Percentiles rank a stretch among this genome's conserved stretches.
Evolutionary conservation across 768 basidiomycete species (phyloP).

Genomic region (Podaxis sp.): DNA sequence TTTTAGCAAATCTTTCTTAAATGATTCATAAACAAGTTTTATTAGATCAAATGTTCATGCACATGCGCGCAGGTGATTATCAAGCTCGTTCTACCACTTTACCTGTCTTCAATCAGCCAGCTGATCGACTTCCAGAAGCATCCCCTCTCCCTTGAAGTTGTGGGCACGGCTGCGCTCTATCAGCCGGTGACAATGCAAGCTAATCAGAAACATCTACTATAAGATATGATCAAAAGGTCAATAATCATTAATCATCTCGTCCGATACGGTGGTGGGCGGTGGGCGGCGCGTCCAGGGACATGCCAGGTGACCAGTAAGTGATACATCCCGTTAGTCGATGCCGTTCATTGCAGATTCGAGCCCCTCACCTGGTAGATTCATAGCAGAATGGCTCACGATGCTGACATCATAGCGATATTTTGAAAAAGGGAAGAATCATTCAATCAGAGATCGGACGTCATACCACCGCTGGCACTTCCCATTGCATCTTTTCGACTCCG

Average conservation of each 20-base stretch:
- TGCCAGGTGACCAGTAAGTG: neutral
- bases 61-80: constrained; percentile 5
- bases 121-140: constrained; percentile 14
- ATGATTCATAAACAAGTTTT: neutral
- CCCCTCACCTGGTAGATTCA: neutral
- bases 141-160: neutral
- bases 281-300: neutral
- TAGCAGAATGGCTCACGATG: neutral
- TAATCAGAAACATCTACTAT: constrained; percentile 10
- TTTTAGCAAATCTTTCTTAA: neutral
- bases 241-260: neutral
- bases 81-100: constrained; percentile 1
- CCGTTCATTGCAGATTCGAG: neutral
- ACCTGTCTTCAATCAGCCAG: constrained; percentile 2
- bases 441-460: constrained; percentile 13
- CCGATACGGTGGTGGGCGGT: neutral
- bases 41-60: neutral
- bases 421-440: constrained; percentile 1
- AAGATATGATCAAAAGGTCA: neutral
- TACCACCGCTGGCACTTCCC: constrained; percentile 10
- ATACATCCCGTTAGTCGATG: neutral
- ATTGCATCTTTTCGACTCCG: constrained; percentile 10
- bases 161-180: neutral
- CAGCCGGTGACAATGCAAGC: constrained; percentile 7
- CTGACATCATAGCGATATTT: constrained; percentile 13